These are phyloP conservation scores for Gracilariopsis chorda DNA, from an alignment of 23 red algal genomes.

Conservation along the genomic window DNA sequence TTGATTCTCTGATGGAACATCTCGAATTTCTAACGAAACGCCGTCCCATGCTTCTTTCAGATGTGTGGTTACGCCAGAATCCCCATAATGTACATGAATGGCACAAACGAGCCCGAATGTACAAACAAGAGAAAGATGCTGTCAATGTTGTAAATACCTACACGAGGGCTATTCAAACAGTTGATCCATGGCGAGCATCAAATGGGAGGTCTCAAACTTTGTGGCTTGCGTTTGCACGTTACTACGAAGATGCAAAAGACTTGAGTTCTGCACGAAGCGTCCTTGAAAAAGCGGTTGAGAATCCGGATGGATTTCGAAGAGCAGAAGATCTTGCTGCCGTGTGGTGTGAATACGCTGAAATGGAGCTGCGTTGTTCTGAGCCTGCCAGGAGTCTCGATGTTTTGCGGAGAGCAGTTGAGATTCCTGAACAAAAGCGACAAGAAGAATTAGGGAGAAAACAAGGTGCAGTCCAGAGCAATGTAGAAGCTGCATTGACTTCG, in stretches of 20 bases:
- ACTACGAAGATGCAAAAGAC: slow-evolving; percentile 72
- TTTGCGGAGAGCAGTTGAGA: slow-evolving; percentile 45
- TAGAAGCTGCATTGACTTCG: not conserved
- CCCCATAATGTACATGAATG: slow-evolving; percentile 83
- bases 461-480: slow-evolving; percentile 8
- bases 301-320: slow-evolving; percentile 52
- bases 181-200: slow-evolving; percentile 56
- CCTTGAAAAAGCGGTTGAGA: slow-evolving; percentile 46
- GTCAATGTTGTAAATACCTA: slow-evolving; percentile 72
- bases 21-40: slow-evolving; percentile 66
- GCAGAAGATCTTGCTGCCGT: slow-evolving; percentile 79
- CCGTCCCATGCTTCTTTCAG: slow-evolving; percentile 58
- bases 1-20: slow-evolving; percentile 33
- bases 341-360: slow-evolving; percentile 79
- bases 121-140: slow-evolving; percentile 57
- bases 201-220: slow-evolving; percentile 69
- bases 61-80: slow-evolving; percentile 73
- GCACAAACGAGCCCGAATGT: slow-evolving; percentile 69
- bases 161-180: slow-evolving; percentile 58
- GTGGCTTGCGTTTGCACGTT: slow-evolving; percentile 84
- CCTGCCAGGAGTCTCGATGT: slow-evolving; percentile 24
- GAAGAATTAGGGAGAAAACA: slow-evolving; percentile 12
- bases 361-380: slow-evolving; percentile 65
- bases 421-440: slow-evolving; percentile 22
- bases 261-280: slow-evolving; percentile 70